Conservation (phyloP, 2,329 filamentous ascomycete genomes). For the Botrytis porri region DNA sequence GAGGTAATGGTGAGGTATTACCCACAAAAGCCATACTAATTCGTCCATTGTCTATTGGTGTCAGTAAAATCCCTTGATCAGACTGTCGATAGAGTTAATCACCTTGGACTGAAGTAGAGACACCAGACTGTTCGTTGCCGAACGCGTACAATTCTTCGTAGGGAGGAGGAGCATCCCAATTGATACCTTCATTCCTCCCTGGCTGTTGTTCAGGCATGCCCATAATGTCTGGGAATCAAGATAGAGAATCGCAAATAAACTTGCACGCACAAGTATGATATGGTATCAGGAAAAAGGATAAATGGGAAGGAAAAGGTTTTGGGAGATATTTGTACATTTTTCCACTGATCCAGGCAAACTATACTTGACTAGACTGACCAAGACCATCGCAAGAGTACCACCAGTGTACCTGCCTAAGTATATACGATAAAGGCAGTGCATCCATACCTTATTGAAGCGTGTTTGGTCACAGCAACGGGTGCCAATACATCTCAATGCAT, state of each 20-base stretch:
- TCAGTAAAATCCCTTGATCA: neutral
- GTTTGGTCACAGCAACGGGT: neutral
- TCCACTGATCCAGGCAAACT: neutral
- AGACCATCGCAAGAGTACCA: neutral
- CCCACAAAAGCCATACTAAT: constrained; percentile 27
- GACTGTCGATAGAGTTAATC: neutral
- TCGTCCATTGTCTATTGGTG: constrained; percentile 25
- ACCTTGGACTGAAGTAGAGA: constrained; percentile 5
- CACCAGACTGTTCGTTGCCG: neutral
- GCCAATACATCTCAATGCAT: neutral
- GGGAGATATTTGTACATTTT: neutral
- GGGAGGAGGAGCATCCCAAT: constrained; percentile 12
- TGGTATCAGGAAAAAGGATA: neutral
- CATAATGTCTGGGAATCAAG: neutral
- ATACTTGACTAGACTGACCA: neutral
- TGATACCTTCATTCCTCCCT: neutral
- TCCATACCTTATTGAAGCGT: neutral
- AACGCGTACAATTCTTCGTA: neutral
- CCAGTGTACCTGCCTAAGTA: neutral
- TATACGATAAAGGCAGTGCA: neutral
- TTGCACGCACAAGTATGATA: neutral
- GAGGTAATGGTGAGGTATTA: constrained; percentile 20
- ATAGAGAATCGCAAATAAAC: neutral
- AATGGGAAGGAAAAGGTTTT: neutral
- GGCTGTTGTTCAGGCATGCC: neutral